Evolutionary conservation across 495 filamentous ascomycete species (phyloP).

Genomic region (Jackrogersella minutella): DNA sequence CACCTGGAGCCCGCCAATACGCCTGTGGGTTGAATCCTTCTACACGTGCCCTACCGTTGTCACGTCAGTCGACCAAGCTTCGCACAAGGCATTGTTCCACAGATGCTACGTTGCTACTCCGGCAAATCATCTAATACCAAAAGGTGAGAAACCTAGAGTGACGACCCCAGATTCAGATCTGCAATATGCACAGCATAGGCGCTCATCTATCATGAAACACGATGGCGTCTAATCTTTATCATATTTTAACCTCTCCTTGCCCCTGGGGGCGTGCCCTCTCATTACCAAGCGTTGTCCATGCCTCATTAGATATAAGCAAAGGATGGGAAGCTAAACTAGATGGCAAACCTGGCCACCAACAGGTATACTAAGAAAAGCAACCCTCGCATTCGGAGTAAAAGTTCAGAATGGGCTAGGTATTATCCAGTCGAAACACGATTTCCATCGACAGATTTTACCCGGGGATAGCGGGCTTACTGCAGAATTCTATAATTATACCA

Average conservation of each 20-base stretch:
- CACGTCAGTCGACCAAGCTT: conserved; percentile 10
- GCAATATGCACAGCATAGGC: neutral
- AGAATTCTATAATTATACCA: conserved; percentile 29
- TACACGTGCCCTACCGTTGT: neutral
- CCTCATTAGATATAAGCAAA: neutral
- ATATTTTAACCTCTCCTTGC: neutral
- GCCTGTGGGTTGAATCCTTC: conserved; percentile 12
- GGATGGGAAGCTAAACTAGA: neutral
- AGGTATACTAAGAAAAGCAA: conserved; percentile 15
- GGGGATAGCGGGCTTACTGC: neutral
- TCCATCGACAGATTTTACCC: neutral
- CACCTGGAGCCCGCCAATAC: neutral
- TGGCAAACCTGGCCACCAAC: neutral
- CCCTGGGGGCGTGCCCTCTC: neutral
- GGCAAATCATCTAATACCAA: neutral
- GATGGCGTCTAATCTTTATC: neutral
- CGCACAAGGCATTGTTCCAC: neutral
- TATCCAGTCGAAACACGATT: conserved; percentile 6
- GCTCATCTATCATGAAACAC: neutral
- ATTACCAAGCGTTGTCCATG: neutral
- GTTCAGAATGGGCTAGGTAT: conserved; percentile 1
- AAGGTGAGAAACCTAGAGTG: neutral
- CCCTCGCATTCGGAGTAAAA: neutral
- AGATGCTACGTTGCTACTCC: neutral
- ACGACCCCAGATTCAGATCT: conserved; percentile 1